These are phyloP conservation scores for Populus deltoides DNA, from an alignment of 345 rosid species.

Conservation along the genomic window DNA sequence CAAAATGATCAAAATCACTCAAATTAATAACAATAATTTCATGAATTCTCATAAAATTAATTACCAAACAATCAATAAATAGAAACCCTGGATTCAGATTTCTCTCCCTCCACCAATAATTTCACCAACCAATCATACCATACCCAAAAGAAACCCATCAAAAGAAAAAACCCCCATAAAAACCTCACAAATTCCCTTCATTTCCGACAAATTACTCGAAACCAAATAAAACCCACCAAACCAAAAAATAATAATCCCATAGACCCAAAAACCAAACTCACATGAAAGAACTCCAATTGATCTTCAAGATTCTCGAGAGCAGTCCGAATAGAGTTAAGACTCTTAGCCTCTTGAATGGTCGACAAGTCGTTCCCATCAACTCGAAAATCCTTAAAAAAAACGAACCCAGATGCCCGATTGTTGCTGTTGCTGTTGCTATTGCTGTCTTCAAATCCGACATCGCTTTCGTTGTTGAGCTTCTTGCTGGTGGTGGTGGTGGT, in stretches of 20 bases:
- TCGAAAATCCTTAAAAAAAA: constrained; percentile 71
- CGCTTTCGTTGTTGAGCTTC: constrained; percentile 31
- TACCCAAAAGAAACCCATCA: background rate
- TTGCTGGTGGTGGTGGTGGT: constrained; percentile 33
- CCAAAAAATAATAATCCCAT: background rate
- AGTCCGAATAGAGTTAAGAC: constrained; percentile 76
- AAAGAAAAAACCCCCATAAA: background rate
- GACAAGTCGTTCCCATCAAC: constrained; percentile 50
- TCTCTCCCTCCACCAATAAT: background rate
- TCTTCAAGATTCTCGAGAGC: constrained; percentile 97
- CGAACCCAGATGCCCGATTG: constrained; percentile 51
- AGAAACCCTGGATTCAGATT: background rate
- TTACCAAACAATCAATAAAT: background rate
- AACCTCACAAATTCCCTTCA: background rate
- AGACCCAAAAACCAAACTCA: constrained; percentile 26
- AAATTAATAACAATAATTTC: background rate
- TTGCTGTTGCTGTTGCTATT: background rate
- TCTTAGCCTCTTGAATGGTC: constrained; percentile 73
- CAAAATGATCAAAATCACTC: background rate
- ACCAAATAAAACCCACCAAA: background rate
- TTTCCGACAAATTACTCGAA: background rate
- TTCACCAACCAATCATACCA: background rate
- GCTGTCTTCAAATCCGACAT: constrained; percentile 20
- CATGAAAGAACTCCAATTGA: constrained; percentile 93
- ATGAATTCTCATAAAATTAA: background rate